phyloP scores from a whole-genome alignment of 2,329 filamentous ascomycete species.

The Tolypocladium pustulatum region DNA sequence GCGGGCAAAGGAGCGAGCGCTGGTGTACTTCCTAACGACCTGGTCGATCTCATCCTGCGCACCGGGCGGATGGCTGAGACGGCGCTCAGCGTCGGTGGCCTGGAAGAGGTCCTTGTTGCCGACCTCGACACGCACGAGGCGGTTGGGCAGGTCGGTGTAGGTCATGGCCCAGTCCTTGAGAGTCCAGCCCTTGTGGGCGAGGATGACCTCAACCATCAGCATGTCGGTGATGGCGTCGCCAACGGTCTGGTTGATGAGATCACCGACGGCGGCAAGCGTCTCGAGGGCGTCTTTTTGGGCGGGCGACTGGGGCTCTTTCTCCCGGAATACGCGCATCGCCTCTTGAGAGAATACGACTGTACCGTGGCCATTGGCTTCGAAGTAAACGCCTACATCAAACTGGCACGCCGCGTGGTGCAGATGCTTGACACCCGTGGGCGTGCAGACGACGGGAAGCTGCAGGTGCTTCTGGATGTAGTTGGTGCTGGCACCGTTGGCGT shows the following conservation, averaged over 20 bases:
- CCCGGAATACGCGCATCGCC: constrained; percentile 68
- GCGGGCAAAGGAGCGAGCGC: constrained; percentile 80
- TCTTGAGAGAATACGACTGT: constrained; percentile 89
- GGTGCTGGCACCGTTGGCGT: constrained; percentile 92
- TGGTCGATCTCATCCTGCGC: constrained; percentile 80
- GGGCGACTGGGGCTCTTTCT: constrained; percentile 76
- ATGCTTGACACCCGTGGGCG: constrained; percentile 92
- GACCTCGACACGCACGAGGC: constrained; percentile 88
- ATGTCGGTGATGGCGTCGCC: constrained; percentile 94
- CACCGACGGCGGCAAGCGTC: constrained; percentile 69
- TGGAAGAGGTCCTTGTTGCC: constrained; percentile 80
- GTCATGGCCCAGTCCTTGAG: constrained; percentile 86
- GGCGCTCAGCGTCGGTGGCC: constrained; percentile 85
- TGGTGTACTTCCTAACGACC: constrained; percentile 81
- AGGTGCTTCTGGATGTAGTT: constrained; percentile 83
- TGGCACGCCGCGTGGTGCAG: constrained; percentile 93
- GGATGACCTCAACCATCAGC: constrained; percentile 89
- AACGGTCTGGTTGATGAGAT: constrained; percentile 96
- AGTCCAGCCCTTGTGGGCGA: constrained; percentile 89
- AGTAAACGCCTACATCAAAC: constrained; percentile 95
- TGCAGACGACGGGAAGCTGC: constrained; percentile 83
- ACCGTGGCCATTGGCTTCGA: constrained; percentile 96
- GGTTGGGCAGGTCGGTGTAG: constrained; percentile 89
- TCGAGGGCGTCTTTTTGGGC: constrained; percentile 86
- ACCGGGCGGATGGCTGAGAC: constrained; percentile 67